A percentile compares a stretch with the other conserved stretches of the same genome.
Evolutionary conservation across 2,329 filamentous ascomycete species (phyloP).

Genomic region (Podosphaera fusca): DNA sequence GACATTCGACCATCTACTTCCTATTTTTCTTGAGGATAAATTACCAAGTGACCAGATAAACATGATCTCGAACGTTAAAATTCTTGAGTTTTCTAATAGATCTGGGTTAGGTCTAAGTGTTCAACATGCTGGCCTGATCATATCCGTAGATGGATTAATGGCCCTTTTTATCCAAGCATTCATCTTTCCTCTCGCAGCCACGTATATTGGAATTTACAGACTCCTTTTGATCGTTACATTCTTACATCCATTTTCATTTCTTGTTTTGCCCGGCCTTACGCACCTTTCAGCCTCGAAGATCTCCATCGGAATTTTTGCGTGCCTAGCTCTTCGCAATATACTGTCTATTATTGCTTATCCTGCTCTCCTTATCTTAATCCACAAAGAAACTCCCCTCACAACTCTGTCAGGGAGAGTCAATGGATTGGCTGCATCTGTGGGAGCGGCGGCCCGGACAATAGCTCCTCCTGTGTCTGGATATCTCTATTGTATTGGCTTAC

Average conservation of each 20-base stretch:
- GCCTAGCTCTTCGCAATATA: constrained; percentile 27
- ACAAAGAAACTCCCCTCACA: constrained; percentile 35
- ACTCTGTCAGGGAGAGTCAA: constrained; percentile 39
- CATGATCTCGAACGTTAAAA: background rate
- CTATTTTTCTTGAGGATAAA: constrained; percentile 80
- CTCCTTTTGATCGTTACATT: constrained; percentile 31
- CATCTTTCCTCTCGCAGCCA: constrained; percentile 36
- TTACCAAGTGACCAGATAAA: constrained; percentile 6
- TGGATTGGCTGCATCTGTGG: constrained; percentile 39
- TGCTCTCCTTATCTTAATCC: constrained; percentile 41
- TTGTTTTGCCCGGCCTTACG: constrained; percentile 34
- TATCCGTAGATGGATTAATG: constrained; percentile 34
- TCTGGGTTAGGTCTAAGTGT: constrained; percentile 39
- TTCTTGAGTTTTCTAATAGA: constrained; percentile 27
- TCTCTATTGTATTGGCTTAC: constrained; percentile 36
- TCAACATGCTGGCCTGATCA: constrained; percentile 35
- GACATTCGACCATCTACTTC: constrained; percentile 79
- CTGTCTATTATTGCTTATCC: constrained; percentile 41
- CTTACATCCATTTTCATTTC: constrained; percentile 37
- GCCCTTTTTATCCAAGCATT: constrained; percentile 35
- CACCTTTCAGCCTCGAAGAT: constrained; percentile 27
- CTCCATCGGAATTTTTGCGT: constrained; percentile 31
- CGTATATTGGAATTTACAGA: constrained; percentile 33
- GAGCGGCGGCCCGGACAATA: constrained; percentile 42
- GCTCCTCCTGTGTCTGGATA: constrained; percentile 41